Evolutionary conservation across 176 grass and related monocot species (phyloP).

Genomic region (Zoysia pacifica): DNA sequence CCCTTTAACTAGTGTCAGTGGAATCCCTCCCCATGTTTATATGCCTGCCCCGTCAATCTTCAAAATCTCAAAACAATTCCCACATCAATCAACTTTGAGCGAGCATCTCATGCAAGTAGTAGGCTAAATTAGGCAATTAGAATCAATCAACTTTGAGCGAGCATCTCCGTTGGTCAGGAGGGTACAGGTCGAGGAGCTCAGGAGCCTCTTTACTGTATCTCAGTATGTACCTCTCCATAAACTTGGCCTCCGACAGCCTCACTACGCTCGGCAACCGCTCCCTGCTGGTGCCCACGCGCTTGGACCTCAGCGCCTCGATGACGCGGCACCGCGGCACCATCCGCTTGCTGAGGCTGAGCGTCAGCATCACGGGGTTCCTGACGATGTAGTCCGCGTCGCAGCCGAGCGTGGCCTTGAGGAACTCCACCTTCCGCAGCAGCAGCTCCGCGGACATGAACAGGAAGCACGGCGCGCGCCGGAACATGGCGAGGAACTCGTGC

Average conservation of each 20-base stretch:
- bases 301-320: constrained; percentile 37
- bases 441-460: constrained; percentile 23
- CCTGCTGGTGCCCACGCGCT: constrained; percentile 18
- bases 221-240: constrained; percentile 42
- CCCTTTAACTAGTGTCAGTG: no score
- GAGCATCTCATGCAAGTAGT: no score
- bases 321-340: constrained; percentile 44
- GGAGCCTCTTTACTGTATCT: constrained; percentile 41
- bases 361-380: constrained; percentile 34
- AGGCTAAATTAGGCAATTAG: no score
- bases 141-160: neutral
- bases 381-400: constrained; percentile 27
- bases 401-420: constrained; percentile 33
- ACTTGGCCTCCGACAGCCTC: constrained; percentile 5
- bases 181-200: constrained; percentile 43
- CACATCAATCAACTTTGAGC: no score
- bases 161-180: neutral
- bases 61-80: no score
- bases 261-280: neutral
- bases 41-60: no score
- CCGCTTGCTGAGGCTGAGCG: constrained; percentile 54
- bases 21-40: no score
- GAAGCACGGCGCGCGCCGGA: constrained; percentile 45
- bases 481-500: constrained; percentile 48
- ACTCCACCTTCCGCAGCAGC: constrained; percentile 52